Conservation (phyloP, 306 rosid genomes). For the Pyrus communis region DNA sequence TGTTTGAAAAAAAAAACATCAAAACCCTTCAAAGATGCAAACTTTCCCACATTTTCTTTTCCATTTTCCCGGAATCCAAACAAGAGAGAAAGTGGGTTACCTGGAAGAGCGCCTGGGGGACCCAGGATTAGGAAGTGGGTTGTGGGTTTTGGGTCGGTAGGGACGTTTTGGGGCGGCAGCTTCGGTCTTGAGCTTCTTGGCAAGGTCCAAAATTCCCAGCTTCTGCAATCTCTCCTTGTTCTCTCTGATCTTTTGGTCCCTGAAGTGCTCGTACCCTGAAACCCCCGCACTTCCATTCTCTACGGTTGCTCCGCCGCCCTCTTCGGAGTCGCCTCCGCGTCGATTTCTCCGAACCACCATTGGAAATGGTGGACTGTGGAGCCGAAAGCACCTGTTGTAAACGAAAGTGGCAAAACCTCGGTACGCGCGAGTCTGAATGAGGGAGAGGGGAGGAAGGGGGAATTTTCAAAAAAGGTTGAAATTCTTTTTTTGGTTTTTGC, state of each 20-base stretch:
- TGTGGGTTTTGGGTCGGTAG: background rate
- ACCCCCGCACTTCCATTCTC: background rate
- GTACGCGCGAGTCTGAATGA: background rate
- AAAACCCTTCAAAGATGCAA: background rate
- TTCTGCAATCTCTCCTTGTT: conserved; percentile 62
- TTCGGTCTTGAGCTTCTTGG: conserved; percentile 40
- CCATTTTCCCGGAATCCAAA: conserved; percentile 3
- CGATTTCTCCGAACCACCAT: conserved; percentile 25
- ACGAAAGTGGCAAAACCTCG: background rate
- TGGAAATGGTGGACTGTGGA: background rate
- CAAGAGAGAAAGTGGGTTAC: conserved; percentile 7
- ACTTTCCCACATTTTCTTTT: background rate
- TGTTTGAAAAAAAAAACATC: background rate
- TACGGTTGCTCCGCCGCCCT: background rate
- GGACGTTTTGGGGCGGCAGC: conserved; percentile 6
- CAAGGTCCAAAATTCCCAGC: conserved; percentile 51
- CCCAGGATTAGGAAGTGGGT: background rate
- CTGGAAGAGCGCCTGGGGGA: conserved; percentile 69
- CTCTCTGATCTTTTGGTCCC: conserved; percentile 64
- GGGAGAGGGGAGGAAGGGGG: background rate
- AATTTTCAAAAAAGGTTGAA: too few species aligned
- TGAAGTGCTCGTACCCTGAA: conserved; percentile 38
- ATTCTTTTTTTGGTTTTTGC: too few species aligned
- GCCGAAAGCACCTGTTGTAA: background rate
- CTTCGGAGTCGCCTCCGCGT: background rate